Base-by-base conservation (phyloP, 257 asterid species). In the Cinchona pubescens region DNA sequence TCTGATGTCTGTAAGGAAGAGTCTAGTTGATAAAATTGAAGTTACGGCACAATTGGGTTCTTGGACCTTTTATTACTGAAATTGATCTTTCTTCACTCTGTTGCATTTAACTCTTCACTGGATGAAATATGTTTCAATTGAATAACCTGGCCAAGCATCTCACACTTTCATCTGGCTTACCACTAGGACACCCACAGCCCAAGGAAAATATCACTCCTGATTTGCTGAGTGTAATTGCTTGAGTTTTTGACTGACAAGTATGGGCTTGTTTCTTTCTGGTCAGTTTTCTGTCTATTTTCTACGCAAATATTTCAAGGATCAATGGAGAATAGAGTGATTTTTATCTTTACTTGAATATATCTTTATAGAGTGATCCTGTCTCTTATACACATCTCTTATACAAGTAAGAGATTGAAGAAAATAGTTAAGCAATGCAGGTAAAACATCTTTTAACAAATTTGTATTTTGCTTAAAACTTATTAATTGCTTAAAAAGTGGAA, bases 361-460 rank as follows among this genome's bases (percentile, higher is more conserved):
- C 23, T 7, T 16, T 3, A 16, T 16, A 49, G 56, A 49, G 18
- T 16, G 6, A 49, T 48, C 2, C 23, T 18, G 19, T 15, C n/a
- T n/a, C n/a, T n/a, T n/a, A n/a, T n/a, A n/a, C n/a, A n/a, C n/a
- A n/a, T n/a, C n/a, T n/a, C n/a, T n/a, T n/a, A n/a, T n/a, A n/a
- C n/a, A n/a, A n/a, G n/a, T n/a, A n/a, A n/a, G n/a, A n/a, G n/a
- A 49, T 29, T 11, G 32, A 69, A 46, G 60, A 13, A 69, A 64
- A 69, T 43, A 46, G 27, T 70, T 51, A 71, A 51, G 49, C 51
- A 25, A 55, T 35, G n/a, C n/a, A n/a, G n/a, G n/a, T n/a, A n/a
- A n/a, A n/a, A n/a, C n/a, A n/a, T n/a, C n/a, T n/a, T n/a, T n/a
- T n/a, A n/a, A n/a, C n/a, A n/a, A n/a, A n/a, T n/a, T n/a, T n/a